These are phyloP conservation scores for Rhododendron vialii DNA, from an alignment of 148 eudicot genomes.

Conservation along the genomic window DNA sequence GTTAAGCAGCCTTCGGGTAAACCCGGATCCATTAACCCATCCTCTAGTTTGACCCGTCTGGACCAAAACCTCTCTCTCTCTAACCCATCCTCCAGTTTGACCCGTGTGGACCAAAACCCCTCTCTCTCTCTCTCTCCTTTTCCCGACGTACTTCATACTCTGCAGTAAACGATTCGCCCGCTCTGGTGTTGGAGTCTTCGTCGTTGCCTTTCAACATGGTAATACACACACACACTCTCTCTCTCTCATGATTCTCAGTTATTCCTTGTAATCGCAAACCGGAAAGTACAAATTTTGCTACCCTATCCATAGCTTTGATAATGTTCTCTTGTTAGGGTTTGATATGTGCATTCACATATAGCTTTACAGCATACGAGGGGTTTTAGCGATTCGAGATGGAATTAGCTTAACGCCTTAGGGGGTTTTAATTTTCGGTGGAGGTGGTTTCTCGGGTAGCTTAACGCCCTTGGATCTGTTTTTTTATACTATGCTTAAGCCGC, in stretches of 20 bases:
- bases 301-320: background rate
- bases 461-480: background rate
- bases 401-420: background rate
- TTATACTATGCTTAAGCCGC: background rate
- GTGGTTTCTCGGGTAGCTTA: background rate
- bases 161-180: too few relatives aligned
- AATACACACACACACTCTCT: background rate
- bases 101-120: too few relatives aligned
- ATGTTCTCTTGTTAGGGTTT: background rate
- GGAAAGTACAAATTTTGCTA: background rate
- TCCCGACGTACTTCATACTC: too few relatives aligned
- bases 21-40: too few relatives aligned
- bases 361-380: background rate
- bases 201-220: too few relatives aligned
- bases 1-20: too few relatives aligned
- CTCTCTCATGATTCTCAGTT: background rate
- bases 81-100: too few relatives aligned
- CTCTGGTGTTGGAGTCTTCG: too few relatives aligned
- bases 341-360: too few relatives aligned
- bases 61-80: too few relatives aligned
- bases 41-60: too few relatives aligned
- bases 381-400: background rate
- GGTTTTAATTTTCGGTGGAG: background rate
- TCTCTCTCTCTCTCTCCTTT: background rate
- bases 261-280: background rate